Evolutionary conservation across 176 grass and related monocot genomes (phyloP), one percentile per base, ranked within the genome.

Genomic region (Guadua angustifolia): DNA sequence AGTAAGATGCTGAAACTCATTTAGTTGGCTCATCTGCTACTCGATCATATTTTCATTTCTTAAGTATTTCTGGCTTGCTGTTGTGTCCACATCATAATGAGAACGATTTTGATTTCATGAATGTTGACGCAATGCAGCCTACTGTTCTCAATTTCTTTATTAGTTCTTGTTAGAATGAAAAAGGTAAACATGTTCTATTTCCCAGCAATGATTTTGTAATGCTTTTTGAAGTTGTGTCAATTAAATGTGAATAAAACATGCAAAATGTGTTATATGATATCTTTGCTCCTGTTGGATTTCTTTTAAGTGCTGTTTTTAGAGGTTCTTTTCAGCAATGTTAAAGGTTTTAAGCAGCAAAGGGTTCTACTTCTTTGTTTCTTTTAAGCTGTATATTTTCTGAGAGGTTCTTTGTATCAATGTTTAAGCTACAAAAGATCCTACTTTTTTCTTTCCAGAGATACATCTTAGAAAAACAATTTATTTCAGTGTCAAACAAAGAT

Each of bases 1-100:
- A 74, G 96, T 98, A 88, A 98, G 90, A 80, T 90, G 60, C 50
- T 82, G 53, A 77, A 76, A 84, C 71, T 64, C 18, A 15, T 43
- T 69, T 35, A 79, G 55, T 53, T 62, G 21, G 18, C 15, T 85
- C 25, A 58, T 82, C 36, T 65, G 35, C 1, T 26, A 58, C 26
- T 66, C 17, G 16, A 12, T n/a, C 11, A 35, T 53, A 50, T 72
- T 85, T 13, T 65, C 19, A 39, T 82, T 86, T 86, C 46, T 36
- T 13, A 36, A 87, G 9, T 79, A 74, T 84, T 71, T 38, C 13
- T 76, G 63, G 49, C 44, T 39, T 76, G 16, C 14, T 46, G 7
- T 62, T 40, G 29, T 6, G 45, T 66, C 50, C 36, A 80, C 59
- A 68, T 81, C 7, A 10, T 56, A 47, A 38, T 21, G 14, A 79